Conservation (phyloP, 805 yeast species). For the Huiozyma naganishii region DNA sequence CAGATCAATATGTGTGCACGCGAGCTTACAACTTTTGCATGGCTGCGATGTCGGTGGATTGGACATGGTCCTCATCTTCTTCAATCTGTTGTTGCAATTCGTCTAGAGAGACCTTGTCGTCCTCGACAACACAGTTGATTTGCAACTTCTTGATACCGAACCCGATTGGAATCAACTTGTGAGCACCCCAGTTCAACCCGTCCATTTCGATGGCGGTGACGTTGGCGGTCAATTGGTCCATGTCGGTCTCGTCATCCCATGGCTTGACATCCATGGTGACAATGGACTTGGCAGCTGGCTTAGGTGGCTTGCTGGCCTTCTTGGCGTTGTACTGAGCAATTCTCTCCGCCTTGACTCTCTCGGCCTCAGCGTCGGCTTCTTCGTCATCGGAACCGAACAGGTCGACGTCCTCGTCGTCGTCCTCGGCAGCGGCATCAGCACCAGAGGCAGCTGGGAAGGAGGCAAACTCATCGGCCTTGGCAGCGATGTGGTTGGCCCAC, state of each 20-base stretch:
- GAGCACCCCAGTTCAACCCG: slow-evolving; percentile 98
- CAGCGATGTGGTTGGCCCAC: slow-evolving; percentile 98
- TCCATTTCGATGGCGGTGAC: slow-evolving; percentile 81
- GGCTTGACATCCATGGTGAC: slow-evolving; percentile 98
- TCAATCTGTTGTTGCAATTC: slow-evolving; percentile 67
- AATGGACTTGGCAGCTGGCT: slow-evolving; percentile 96
- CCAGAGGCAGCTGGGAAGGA: slow-evolving; percentile 65
- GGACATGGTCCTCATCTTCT: slow-evolving; percentile 98
- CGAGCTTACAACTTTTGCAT: slow-evolving; percentile 82
- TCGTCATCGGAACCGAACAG: slow-evolving; percentile 91
- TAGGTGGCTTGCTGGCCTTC: slow-evolving; percentile 95
- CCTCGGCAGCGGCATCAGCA: slow-evolving; percentile 46
- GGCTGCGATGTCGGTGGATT: slow-evolving; percentile 97
- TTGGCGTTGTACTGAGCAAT: slow-evolving; percentile 94
- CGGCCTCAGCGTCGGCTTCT: slow-evolving; percentile 95
- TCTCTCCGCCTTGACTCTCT: slow-evolving; percentile 94
- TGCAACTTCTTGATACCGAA: slow-evolving; percentile 99
- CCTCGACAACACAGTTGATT: slow-evolving; percentile 97
- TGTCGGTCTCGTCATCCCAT: slow-evolving; percentile 99
- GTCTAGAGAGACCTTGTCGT: slow-evolving; percentile 86
- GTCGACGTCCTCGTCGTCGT: slow-evolving; percentile 83
- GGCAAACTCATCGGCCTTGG: slow-evolving; percentile 77
- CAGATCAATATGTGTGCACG: background rate
- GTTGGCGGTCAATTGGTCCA: slow-evolving; percentile 76
- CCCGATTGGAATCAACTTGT: slow-evolving; percentile 93